These are phyloP conservation scores for Sclerotinia minor DNA, from an alignment of 2,329 filamentous ascomycete genomes.

Conservation along the genomic window DNA sequence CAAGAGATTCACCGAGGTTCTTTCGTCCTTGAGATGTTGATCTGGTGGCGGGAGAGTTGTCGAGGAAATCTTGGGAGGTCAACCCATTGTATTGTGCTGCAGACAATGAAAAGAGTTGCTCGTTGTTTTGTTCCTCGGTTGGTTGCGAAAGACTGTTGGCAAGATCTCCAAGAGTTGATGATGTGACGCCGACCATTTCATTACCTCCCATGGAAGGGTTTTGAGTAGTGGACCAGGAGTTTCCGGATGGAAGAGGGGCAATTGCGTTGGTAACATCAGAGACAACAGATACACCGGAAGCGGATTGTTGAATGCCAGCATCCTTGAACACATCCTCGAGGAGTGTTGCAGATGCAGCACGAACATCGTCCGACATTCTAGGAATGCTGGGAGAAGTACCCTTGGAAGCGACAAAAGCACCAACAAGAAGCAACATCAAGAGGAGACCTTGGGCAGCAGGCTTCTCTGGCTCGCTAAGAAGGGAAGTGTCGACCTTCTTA, in stretches of 20 bases:
- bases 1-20: slow-evolving; percentile 78
- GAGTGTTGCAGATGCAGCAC: slow-evolving; percentile 73
- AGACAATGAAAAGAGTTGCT: slow-evolving; percentile 84
- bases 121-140: slow-evolving; percentile 80
- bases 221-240: slow-evolving; percentile 47
- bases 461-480: slow-evolving; percentile 57
- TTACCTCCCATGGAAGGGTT: slow-evolving; percentile 47
- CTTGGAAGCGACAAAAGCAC: slow-evolving; percentile 93
- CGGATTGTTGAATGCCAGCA: slow-evolving; percentile 57
- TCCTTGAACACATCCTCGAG: slow-evolving; percentile 82
- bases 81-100: slow-evolving; percentile 86
- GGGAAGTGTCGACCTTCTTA: slow-evolving; percentile 54
- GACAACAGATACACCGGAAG: slow-evolving; percentile 44
- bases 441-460: slow-evolving; percentile 76
- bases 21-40: slow-evolving; percentile 64
- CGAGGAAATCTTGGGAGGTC: slow-evolving; percentile 71
- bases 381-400: slow-evolving; percentile 71
- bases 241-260: slow-evolving; percentile 55
- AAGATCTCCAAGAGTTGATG: slow-evolving; percentile 65
- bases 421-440: slow-evolving; percentile 94
- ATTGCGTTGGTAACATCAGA: slow-evolving; percentile 37
- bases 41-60: slow-evolving; percentile 50
- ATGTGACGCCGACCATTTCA: slow-evolving; percentile 52
- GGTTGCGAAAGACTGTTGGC: slow-evolving; percentile 70
- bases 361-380: slow-evolving; percentile 76